These are phyloP conservation scores for Arthrobotrys sphaeroides DNA, from an alignment of 2,329 filamentous ascomycete species.

Conservation along the genomic window DNA sequence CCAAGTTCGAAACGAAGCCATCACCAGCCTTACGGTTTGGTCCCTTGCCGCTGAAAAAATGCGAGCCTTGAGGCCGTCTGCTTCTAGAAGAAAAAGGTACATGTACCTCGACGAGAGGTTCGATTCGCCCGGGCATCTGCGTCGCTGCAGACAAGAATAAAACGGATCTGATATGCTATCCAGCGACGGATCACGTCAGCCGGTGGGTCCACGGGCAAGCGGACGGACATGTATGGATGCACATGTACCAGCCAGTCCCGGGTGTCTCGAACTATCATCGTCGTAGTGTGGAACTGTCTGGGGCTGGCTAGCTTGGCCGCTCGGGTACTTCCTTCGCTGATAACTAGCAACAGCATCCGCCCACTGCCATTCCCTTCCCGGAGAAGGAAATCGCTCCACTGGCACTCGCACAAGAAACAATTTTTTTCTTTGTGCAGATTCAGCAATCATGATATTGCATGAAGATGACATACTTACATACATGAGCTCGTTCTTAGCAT, in stretches of 20 bases:
- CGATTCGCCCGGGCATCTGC: no score
- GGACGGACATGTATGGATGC: no score
- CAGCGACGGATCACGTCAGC: background rate
- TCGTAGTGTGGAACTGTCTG: background rate
- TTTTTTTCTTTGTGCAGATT: conserved; percentile 15
- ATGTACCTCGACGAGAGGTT: conserved; percentile 1
- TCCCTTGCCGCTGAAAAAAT: background rate
- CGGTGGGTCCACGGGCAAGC: conserved; percentile 7
- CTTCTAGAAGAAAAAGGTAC: no score
- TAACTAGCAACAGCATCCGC: background rate
- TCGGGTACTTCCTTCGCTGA: conserved; percentile 5
- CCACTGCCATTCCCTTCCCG: background rate
- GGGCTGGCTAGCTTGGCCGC: background rate
- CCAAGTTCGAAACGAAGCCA: conserved; percentile 29
- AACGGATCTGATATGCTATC: no score
- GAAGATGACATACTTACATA: conserved; percentile 5
- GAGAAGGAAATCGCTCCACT: conserved; percentile 25
- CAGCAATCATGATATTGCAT: background rate
- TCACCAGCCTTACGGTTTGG: conserved; percentile 9
- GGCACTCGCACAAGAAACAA: conserved; percentile 6
- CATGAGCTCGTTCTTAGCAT: background rate
- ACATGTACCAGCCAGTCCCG: no score
- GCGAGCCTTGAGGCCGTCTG: background rate
- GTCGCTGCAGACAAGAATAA: no score
- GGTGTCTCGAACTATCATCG: background rate